These are phyloP conservation scores for Penicillium chermesinum DNA, from an alignment of 495 filamentous ascomycete genomes.

Conservation along the genomic window DNA sequence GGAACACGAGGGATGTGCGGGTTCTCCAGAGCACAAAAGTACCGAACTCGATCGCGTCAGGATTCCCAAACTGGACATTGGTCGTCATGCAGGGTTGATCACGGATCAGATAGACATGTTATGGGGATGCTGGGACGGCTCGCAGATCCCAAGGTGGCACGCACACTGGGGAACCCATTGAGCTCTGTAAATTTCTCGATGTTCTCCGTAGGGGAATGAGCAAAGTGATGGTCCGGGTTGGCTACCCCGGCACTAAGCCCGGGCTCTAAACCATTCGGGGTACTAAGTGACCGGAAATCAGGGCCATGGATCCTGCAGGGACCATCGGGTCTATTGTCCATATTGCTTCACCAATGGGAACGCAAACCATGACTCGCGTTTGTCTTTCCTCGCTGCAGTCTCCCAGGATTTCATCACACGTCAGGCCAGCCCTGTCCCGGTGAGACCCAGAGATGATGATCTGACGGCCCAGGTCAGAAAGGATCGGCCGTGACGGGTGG, in stretches of 20 bases:
- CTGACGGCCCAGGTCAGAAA: conserved; percentile 3
- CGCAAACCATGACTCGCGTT: background rate
- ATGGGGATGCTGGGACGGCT: background rate
- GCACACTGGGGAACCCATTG: background rate
- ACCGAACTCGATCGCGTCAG: background rate
- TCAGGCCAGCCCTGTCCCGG: background rate
- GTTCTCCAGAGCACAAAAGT: background rate
- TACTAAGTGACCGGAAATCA: conserved; percentile 4
- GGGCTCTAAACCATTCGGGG: conserved; percentile 2
- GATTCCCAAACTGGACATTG: too few relatives aligned
- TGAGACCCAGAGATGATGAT: background rate
- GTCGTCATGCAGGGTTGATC: background rate
- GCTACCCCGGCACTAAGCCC: background rate
- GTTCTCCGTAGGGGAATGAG: too few relatives aligned
- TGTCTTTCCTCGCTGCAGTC: background rate
- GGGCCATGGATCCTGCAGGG: background rate
- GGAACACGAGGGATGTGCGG: background rate
- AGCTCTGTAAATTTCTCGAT: too few relatives aligned
- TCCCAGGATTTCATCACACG: background rate
- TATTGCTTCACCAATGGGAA: background rate
- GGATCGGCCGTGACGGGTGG: conserved; percentile 5
- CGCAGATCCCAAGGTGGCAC: background rate
- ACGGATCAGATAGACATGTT: background rate
- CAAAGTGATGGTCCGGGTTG: background rate
- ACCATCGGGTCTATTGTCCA: background rate